Base-by-base conservation (phyloP, 371 early-diverging fungal genomes). In the Mortierella sp. region DNA sequence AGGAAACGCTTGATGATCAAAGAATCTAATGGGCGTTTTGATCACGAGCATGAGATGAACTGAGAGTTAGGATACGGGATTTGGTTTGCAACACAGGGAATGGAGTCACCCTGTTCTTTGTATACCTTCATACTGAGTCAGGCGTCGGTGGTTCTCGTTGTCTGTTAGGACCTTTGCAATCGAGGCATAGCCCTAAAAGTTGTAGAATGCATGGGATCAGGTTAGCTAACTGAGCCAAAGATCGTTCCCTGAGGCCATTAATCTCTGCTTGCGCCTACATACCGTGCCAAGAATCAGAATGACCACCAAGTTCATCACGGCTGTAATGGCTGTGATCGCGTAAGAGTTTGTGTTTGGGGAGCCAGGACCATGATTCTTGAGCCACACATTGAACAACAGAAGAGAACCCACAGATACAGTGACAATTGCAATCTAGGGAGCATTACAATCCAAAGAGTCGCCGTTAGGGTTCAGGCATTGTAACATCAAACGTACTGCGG, bases 1-100 rank as follows among this genome's bases (percentile, higher is more conserved):
- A 90, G 28, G 79, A 84, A 86, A n/a, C 63, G 78, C 68, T 90
- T 90, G 55, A 79, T 48, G 52, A 83, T 85, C 19, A 85, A 62
- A 0, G 81, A 51, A 60, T 87, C 86, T 83, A 63, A 27, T 21
- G 10, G 7, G n/a, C n/a, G n/a, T n/a, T n/a, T n/a, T n/a, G n/a
- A n/a, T n/a, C n/a, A n/a, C n/a, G n/a, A n/a, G 22, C 37, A 53
- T 34, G 47, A 28, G 21, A 22, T 39, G 25, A 19, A 50, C 6
- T n/a, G 19, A 46, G n/a, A 46, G 12, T 46, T 49, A 49, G 6
- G n/a, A n/a, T n/a, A n/a, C n/a, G n/a, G n/a, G n/a, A n/a, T n/a
- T n/a, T n/a, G n/a, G n/a, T n/a, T n/a, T 34, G 34, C 34, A 34
- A 34, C 10, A 10, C 10, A 7, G 34, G 10, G 34, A 10, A 43